Evolutionary conservation across 169 alveolate genomes (phyloP).

Genomic region (Eimeria falciformis): DNA sequence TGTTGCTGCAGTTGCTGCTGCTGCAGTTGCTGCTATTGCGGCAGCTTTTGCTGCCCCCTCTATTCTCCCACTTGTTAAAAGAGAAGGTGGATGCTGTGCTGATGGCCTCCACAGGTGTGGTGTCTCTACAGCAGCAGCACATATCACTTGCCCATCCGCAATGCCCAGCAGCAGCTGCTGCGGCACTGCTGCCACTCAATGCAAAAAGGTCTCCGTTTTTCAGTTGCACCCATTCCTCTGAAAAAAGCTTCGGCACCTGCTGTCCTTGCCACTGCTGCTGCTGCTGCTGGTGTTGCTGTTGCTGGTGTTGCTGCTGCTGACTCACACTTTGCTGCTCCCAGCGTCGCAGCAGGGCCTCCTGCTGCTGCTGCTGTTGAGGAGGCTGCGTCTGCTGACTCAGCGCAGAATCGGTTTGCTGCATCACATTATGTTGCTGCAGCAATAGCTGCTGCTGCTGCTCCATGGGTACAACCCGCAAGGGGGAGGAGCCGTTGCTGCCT

Average conservation of each 20-base stretch:
- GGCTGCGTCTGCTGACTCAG: too few species aligned
- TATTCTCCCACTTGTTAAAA: background rate
- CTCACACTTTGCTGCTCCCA: slow-evolving; percentile 3
- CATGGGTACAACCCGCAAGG: background rate
- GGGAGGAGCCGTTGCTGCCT: background rate
- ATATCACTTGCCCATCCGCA: too few species aligned
- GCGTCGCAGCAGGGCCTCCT: slow-evolving; percentile 36
- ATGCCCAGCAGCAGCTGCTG: slow-evolving; percentile 46
- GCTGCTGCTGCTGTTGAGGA: background rate
- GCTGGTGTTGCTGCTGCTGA: slow-evolving; percentile 34
- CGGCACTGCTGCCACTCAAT: slow-evolving; percentile 1
- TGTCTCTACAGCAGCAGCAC: too few species aligned
- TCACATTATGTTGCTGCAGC: background rate
- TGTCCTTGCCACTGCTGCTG: background rate
- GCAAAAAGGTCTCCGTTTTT: background rate
- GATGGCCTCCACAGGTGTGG: background rate
- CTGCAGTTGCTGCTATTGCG: slow-evolving; percentile 32
- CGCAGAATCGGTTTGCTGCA: too few species aligned
- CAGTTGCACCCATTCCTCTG: background rate
- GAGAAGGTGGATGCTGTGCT: background rate
- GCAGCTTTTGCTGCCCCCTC: background rate
- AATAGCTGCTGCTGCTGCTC: slow-evolving; percentile 7
- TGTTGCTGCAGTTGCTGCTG: slow-evolving; percentile 30
- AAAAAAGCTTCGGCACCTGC: slow-evolving; percentile 20
- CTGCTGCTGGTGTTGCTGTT: slow-evolving; percentile 35